These are phyloP conservation scores for Salix viminalis DNA, from an alignment of 345 rosid species.

Conservation along the genomic window DNA sequence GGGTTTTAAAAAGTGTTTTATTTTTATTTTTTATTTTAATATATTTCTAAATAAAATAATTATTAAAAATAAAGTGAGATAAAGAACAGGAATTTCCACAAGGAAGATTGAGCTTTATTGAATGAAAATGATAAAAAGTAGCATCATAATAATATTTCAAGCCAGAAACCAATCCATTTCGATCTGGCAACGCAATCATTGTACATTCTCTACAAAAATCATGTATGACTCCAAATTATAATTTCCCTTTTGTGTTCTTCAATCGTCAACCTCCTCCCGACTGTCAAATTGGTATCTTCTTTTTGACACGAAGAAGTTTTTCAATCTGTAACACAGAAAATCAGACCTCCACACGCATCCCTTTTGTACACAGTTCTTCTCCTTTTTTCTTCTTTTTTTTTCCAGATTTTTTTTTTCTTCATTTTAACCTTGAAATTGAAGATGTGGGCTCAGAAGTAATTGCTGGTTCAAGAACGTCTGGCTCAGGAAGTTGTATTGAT, in stretches of 20 bases:
- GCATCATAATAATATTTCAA: neutral
- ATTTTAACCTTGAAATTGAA: slow-evolving; percentile 51
- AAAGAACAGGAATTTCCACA: neutral
- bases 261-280: slow-evolving; percentile 1
- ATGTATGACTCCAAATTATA: slow-evolving; percentile 6
- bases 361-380: slow-evolving; percentile 1
- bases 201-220: slow-evolving; percentile 13
- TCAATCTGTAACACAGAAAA: slow-evolving; percentile 6
- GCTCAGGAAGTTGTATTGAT: slow-evolving; percentile 42
- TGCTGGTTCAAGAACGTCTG: slow-evolving; percentile 50
- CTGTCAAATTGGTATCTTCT: slow-evolving; percentile 10
- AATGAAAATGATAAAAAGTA: neutral
- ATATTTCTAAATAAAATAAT: too few relatives aligned
- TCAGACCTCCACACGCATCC: neutral
- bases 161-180: neutral
- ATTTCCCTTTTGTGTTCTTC: neutral
- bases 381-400: too few relatives aligned
- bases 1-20: too few relatives aligned
- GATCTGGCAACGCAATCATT: slow-evolving; percentile 3
- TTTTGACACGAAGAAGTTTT: slow-evolving; percentile 9
- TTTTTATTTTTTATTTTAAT: too few relatives aligned
- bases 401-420: neutral
- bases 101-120: neutral
- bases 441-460: slow-evolving; percentile 45
- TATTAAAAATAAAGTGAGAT: too few relatives aligned